Base-by-base conservation (phyloP, 257 asterid species). In the Fraxinus anomala region DNA sequence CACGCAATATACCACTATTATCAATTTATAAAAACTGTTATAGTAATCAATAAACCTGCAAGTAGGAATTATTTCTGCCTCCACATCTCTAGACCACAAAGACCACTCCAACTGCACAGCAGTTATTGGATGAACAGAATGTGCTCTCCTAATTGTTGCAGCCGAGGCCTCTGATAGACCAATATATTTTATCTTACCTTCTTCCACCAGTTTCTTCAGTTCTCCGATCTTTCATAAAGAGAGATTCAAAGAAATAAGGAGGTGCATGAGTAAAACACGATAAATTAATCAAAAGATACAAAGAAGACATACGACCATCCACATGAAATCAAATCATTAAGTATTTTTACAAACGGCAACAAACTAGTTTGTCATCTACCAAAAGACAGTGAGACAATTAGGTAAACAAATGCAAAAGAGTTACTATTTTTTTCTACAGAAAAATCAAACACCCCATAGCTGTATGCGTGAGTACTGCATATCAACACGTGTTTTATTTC, bases 71-170 rank as follows among this genome's bases (percentile, higher is more conserved):
- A 83, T 76, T n/a, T 83, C 88, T 80, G 76, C 82, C 78, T 88
- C 91, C 0, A 54, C 85, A 33, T 85, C 91, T 78, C 91, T 80
- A 1, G 87, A 37, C 88, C 88, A 85, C 59, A 87, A 59, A 10
- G 91, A 87, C 89, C 91, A 87, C 73, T 87, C 91, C 79, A 81
- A 70, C 67, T 87, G 91, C 1, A 87, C 82, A 1, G 91, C 89
- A 13, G 91, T 85, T 69, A 85, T 78, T n/a, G 89, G 88, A 76
- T 87, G 91, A 72, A 87, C 81, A 5, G 84, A 88, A 33, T 87
- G 91, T 12, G 91, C 89, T 74, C 91, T 87, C 76, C 91, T 80
- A 36, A 87, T 87, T 11, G 91, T 83, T 24, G 89, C 76, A 71
- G 87, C 82, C 14, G 88, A 85, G 40, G 89, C 88, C 88, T 85